Base-by-base conservation (phyloP, 2,329 filamentous ascomycete species). In the Venturia pyrina region DNA sequence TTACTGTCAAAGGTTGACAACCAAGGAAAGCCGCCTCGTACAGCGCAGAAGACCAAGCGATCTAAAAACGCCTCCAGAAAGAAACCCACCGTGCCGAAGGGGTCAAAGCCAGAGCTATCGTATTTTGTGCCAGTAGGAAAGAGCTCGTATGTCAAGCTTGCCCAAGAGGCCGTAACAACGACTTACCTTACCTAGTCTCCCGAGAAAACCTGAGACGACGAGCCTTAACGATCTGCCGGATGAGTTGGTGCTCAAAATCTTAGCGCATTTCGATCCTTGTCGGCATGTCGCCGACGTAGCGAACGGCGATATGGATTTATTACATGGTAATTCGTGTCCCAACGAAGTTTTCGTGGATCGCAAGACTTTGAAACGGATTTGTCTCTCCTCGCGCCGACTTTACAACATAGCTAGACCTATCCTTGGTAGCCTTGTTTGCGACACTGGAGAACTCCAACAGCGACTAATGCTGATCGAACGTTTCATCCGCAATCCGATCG, bases 241-340 rank as follows among this genome's bases (percentile, higher is more conserved):
- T 46, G 60, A 62, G n/a, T 17, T 62, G 60, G 40, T 62, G 15
- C 60, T 62, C 60, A 62, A 46, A n/a, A 62, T 62, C n/a, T 0
- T 46, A 46, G 40, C 44, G 28, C 40, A 62, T 43, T 62, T 62
- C 34, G 40, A 62, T 44, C 60, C 60, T 4, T 43, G 37, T 34
- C 60, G 17, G n/a, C 53, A 59, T 24, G 53, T 59, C 7, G 28
- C 32, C 6, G 19, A 59, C 53, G 32, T 19, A 7, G 53, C 53
- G 28, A 37, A 15, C 17, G 53, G 17, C 6, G 8, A 37, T 2
- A 57, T 57, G 53, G 46, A 28, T 50, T 28, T 53, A 11, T 46
- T 44, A 1, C 44, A 28, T 6, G 60, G 60, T 3, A 15, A 44
- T 15, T 24, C 37, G 37, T 43, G 15, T 28, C 40, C 19, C 5